Conservation (phyloP, 2,329 filamentous ascomycete species). For the Monilinia polystroma region DNA sequence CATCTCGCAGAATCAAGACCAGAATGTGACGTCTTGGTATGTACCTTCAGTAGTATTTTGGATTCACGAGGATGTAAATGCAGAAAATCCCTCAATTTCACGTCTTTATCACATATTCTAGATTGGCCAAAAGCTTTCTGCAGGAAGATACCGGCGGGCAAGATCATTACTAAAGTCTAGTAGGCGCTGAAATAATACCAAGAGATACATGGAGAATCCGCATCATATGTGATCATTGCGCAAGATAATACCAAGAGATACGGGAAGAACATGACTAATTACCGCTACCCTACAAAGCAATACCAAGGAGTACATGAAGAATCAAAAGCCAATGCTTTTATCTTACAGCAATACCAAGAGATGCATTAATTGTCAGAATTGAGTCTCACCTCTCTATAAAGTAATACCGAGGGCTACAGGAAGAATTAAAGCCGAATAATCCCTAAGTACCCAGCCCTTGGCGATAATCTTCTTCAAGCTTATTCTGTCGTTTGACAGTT, state of each 20-base stretch:
- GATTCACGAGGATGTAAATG: conserved; percentile 14
- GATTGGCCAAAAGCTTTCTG: neutral
- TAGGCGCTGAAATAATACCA: neutral
- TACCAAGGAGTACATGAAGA: neutral
- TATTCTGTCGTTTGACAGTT: neutral
- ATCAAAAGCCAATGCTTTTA: neutral
- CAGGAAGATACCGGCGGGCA: neutral
- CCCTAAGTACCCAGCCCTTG: conserved; percentile 18
- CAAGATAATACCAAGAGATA: conserved; percentile 12
- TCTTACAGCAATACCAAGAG: conserved; percentile 6
- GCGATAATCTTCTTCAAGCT: conserved; percentile 14
- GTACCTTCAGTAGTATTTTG: conserved; percentile 6
- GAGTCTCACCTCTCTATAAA: neutral
- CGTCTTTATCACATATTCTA: conserved; percentile 16
- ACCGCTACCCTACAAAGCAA: neutral
- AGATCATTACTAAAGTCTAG: neutral
- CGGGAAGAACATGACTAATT: conserved; percentile 9
- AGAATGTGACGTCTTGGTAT: conserved; percentile 20
- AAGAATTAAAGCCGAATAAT: conserved; percentile 13
- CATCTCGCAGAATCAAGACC: conserved; percentile 6
- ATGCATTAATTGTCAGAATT: neutral
- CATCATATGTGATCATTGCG: conserved; percentile 1
- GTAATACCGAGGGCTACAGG: conserved; percentile 10
- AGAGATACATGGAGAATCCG: conserved; percentile 4
- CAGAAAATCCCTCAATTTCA: conserved; percentile 21